These are phyloP conservation scores for Candida silvicultrix DNA, from an alignment of 805 yeast genomes.

Conservation along the genomic window DNA sequence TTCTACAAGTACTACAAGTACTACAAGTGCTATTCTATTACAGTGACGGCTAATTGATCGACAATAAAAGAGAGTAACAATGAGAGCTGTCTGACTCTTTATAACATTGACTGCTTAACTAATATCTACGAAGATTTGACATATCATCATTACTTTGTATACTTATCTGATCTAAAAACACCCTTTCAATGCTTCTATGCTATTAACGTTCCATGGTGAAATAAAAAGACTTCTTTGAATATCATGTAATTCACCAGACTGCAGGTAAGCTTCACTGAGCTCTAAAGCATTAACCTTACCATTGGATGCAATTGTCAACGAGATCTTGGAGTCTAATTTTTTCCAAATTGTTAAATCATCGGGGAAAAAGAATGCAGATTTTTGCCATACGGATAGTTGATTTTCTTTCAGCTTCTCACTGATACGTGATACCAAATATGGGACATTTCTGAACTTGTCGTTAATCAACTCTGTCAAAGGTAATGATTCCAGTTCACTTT, in stretches of 20 bases:
- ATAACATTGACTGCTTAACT: no score
- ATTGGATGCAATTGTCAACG: conserved; percentile 52
- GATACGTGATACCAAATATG: conserved; percentile 50
- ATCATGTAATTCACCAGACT: conserved; percentile 41
- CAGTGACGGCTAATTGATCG: no score
- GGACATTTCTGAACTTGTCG: conserved; percentile 52
- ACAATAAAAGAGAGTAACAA: no score
- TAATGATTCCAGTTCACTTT: conserved; percentile 55
- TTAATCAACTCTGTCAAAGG: conserved; percentile 37
- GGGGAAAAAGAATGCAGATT: conserved; percentile 72
- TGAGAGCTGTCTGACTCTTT: no score
- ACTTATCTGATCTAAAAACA: conserved; percentile 20
- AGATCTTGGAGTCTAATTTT: conserved; percentile 46
- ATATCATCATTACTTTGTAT: background rate
- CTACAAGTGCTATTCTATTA: no score
- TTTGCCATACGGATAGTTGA: conserved; percentile 45
- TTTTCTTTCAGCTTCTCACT: conserved; percentile 30
- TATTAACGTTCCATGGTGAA: conserved; percentile 43
- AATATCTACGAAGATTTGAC: no score
- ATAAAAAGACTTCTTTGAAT: conserved; percentile 66
- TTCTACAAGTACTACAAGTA: no score
- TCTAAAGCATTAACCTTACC: conserved; percentile 43
- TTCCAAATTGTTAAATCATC: conserved; percentile 65
- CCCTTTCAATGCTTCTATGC: conserved; percentile 21
- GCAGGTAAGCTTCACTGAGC: conserved; percentile 45